Conservation (phyloP, 2,329 filamentous ascomycete species). For the Cladophialophora exuberans region DNA sequence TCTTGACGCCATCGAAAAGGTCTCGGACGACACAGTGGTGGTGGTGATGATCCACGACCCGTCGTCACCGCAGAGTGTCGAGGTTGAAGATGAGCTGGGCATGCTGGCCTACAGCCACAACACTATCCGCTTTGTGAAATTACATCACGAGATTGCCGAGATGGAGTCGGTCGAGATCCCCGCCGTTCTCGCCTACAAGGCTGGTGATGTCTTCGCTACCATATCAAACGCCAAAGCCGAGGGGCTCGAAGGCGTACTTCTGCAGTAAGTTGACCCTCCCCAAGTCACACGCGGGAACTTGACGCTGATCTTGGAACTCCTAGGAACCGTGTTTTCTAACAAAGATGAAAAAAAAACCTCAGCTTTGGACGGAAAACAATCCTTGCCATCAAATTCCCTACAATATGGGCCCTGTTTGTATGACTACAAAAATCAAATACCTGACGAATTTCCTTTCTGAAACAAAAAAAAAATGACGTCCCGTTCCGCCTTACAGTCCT, state of each 20-base stretch:
- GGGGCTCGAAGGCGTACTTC: constrained; percentile 61
- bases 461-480: no score
- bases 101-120: constrained; percentile 73
- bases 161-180: constrained; percentile 89
- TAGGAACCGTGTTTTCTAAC: neutral
- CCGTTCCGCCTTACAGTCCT: no score
- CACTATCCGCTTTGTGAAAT: constrained; percentile 82
- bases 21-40: constrained; percentile 76
- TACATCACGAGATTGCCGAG: constrained; percentile 89
- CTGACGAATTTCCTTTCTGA: no score
- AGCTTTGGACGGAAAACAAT: no score
- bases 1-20: constrained; percentile 94
- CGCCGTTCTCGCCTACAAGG: constrained; percentile 84
- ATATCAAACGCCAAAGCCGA: constrained; percentile 73
- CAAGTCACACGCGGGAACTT: no score
- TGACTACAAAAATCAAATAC: no score
- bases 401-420: no score
- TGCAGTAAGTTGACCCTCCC: constrained; percentile 26
- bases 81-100: constrained; percentile 77
- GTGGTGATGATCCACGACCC: constrained; percentile 93
- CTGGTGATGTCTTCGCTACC: constrained; percentile 87
- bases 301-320: neutral
- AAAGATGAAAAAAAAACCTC: no score
- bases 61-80: constrained; percentile 75
- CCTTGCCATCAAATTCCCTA: no score